phyloP scores from a whole-genome alignment of 2,329 filamentous ascomycete species.

The Tolypocladium paradoxum region DNA sequence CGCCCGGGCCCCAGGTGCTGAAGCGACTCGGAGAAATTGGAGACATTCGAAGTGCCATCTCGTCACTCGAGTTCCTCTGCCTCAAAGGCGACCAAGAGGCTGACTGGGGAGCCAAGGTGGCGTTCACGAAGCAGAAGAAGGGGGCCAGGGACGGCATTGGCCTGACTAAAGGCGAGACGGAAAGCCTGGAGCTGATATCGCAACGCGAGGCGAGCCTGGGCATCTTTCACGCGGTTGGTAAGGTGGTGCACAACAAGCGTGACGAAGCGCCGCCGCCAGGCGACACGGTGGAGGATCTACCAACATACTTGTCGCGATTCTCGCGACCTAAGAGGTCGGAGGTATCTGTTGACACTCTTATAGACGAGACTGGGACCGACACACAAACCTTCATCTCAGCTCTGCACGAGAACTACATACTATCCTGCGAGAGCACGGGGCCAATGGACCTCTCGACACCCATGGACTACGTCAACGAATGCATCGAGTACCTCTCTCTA shows the following conservation, averaged over 20 bases:
- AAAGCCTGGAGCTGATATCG: slow-evolving; percentile 70
- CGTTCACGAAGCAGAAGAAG: slow-evolving; percentile 59
- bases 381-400: slow-evolving; percentile 82
- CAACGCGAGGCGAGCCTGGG: slow-evolving; percentile 83
- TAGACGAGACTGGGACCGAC: slow-evolving; percentile 89
- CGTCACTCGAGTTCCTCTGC: slow-evolving; percentile 85
- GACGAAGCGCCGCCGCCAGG: slow-evolving; percentile 38
- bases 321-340: slow-evolving; percentile 52
- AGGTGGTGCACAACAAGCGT: slow-evolving; percentile 93
- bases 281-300: slow-evolving; percentile 42
- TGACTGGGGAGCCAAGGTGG: slow-evolving; percentile 65
- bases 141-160: slow-evolving; percentile 41
- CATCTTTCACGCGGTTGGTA: slow-evolving; percentile 92
- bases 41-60: slow-evolving; percentile 86
- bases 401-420: slow-evolving; percentile 84
- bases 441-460: slow-evolving; percentile 45
- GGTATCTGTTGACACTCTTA: slow-evolving; percentile 62
- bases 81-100: slow-evolving; percentile 65
- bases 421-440: slow-evolving; percentile 60
- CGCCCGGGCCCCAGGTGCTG: slow-evolving; percentile 68
- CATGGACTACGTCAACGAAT: slow-evolving; percentile 71
- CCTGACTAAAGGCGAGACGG: slow-evolving; percentile 66
- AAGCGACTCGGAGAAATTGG: slow-evolving; percentile 75
- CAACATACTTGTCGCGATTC: slow-evolving; percentile 44
- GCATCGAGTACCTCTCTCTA: slow-evolving; percentile 76